Evolutionary conservation across 176 grass and related monocot species (phyloP), one percentile per base, ranked within the genome.

Genomic region (Typha latifolia): DNA sequence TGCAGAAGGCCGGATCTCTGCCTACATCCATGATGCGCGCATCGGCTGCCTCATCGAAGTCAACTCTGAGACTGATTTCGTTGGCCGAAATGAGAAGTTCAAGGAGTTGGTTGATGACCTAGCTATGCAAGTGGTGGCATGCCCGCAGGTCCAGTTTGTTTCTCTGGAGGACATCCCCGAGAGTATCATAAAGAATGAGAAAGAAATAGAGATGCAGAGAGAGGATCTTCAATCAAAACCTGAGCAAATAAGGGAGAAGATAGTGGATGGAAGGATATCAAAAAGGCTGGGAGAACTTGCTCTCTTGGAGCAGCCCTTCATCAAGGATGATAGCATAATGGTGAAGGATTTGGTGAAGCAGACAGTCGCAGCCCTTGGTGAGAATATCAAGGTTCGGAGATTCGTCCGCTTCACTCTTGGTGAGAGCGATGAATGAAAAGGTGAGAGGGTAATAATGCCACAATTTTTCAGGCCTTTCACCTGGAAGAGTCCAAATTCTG

Each of bases 261-360:
- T 99, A 1, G 89, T 93, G 0, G 89, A 93, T 83, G 94, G 94
- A 15, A 79, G 94, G 77, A 93, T 99, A 68, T 47, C 86, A 8
- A 99, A 99, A 83, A 91, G 94, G 72, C 86, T 99, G 0, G 89
- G 94, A 12, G 83, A 90, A 67, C 87, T 99, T 80, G 86, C 78
- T 11, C 90, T 99, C 52, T 76, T 99, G 83, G 94, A 99, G 62
- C 94, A 99, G 63, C 94, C 89, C 20, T 99, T 85, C 68, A 86
- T 88, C 77, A 99, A 93, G 76, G 89, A 93, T 74, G 94, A 99
- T 66, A 84, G 67, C 63, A 80, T 87, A 71, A 87, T 67, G 13
- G 94, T 93, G 51, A 99, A 93, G 81, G 94, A 93, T 84, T 76
- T 99, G 10, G 83, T 93, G 67, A 99, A 99, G 62, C 86, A 88